These are phyloP conservation scores for Adenanthera pavonina DNA, from an alignment of 306 rosid genomes.

Conservation along the genomic window DNA sequence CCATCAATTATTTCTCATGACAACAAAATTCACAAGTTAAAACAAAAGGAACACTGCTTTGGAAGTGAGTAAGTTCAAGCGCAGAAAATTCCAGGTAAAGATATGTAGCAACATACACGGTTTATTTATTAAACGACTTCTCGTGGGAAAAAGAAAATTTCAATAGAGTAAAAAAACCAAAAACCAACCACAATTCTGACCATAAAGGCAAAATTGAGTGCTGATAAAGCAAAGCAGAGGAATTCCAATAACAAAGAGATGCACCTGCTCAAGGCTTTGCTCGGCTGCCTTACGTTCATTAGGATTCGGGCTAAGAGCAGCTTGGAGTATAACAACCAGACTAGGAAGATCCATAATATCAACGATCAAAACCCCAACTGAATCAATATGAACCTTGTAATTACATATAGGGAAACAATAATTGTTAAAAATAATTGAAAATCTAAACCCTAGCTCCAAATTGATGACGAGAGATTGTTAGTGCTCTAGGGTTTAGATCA, in stretches of 20 bases:
- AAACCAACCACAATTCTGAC: neutral
- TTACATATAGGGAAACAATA: neutral
- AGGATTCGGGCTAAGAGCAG: slow-evolving; percentile 6
- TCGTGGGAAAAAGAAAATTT: neutral
- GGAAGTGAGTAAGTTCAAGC: neutral
- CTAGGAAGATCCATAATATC: slow-evolving; percentile 66
- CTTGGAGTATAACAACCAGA: slow-evolving; percentile 55
- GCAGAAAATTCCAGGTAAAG: neutral
- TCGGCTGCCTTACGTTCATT: slow-evolving; percentile 6
- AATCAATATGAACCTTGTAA: neutral
- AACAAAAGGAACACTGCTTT: neutral
- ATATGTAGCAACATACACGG: neutral
- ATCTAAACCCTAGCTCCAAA: slow-evolving; percentile 40
- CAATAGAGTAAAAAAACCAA: neutral
- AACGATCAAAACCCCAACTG: neutral
- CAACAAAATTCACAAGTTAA: neutral
- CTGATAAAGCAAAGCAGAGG: neutral
- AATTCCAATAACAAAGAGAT: neutral
- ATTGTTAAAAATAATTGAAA: neutral
- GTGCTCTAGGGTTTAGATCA: slow-evolving; percentile 43
- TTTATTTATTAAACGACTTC: neutral
- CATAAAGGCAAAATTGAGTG: neutral
- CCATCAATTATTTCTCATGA: neutral
- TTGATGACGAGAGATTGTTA: neutral
- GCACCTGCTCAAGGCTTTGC: slow-evolving; percentile 12